Evolutionary conservation across 2,329 filamentous ascomycete genomes (phyloP).

Genomic region (Aspergillus sp.): DNA sequence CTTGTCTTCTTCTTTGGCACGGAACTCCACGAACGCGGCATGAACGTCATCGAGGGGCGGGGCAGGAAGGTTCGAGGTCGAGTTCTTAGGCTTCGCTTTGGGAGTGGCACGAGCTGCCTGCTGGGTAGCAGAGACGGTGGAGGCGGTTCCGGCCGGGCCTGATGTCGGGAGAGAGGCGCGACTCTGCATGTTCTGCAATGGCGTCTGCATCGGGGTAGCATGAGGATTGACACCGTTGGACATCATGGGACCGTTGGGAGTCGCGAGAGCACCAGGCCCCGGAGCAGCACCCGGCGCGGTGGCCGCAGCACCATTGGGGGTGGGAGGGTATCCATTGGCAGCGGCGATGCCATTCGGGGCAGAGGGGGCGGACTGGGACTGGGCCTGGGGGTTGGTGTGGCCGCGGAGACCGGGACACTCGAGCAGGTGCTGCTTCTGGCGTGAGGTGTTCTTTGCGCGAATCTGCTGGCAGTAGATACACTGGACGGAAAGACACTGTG

Average conservation of each 20-base stretch:
- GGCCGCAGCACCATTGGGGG: slow-evolving; percentile 41
- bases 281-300: slow-evolving; percentile 35
- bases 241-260: slow-evolving; percentile 47
- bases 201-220: slow-evolving; percentile 46
- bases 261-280: slow-evolving; percentile 40
- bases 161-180: slow-evolving; percentile 44
- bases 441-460: slow-evolving; percentile 55
- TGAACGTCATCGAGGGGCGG: slow-evolving; percentile 53
- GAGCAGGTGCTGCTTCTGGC: slow-evolving; percentile 54
- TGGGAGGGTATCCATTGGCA: slow-evolving; percentile 47
- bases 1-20: slow-evolving; percentile 51
- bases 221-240: slow-evolving; percentile 47
- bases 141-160: slow-evolving; percentile 34
- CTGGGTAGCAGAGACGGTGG: slow-evolving; percentile 33
- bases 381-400: slow-evolving; percentile 47
- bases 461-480: slow-evolving; percentile 57
- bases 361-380: slow-evolving; percentile 39
- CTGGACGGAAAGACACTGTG: slow-evolving; percentile 54
- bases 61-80: slow-evolving; percentile 45
- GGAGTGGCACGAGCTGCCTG: slow-evolving; percentile 40
- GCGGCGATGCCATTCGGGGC: slow-evolving; percentile 43
- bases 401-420: slow-evolving; percentile 52
- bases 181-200: slow-evolving; percentile 42
- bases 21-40: slow-evolving; percentile 52
- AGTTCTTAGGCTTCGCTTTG: slow-evolving; percentile 41